Evolutionary conservation across 805 yeast genomes (phyloP), one percentile per base, ranked within the genome.

Genomic region (Kuraishia piskuri): DNA sequence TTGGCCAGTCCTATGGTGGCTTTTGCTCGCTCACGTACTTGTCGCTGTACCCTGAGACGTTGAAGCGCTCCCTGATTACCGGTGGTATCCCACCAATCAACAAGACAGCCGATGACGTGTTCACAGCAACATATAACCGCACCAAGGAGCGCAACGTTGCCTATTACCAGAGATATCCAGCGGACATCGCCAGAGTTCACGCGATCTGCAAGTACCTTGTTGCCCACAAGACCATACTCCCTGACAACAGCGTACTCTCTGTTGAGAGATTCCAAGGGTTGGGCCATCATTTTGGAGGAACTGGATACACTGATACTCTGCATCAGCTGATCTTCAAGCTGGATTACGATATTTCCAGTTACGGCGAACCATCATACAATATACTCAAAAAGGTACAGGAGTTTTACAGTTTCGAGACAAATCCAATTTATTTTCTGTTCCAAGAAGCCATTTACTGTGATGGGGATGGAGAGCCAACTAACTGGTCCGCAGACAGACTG

Each of bases 71-170:
- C 1, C 59, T 81, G 19, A 62, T 80, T 22, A 75, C 86, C 0
- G 86, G 84, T 1, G 86, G 86, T 5, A 69, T 81, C 14, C 85
- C 86, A 2, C 85, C 86, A 1, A 61, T 81, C 19, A 69, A 68
- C 5, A 61, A 58, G 31, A 58, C 68, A 1, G 72, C 79, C 4
- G 79, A 75, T 50, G 75, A 75, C 44, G 83, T 81, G 8, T 79
- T 80, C 57, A 52, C 54, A 10, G 77, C 76, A 2, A 77, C 84
- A 2, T 78, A 74, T 55, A 57, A 67, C 31, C 63, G 79, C 20
- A 76, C 82, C 1, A 66, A 54, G 20, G 79, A 78, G 51, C 63
- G 84, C 50, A 80, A 81, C 59, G 54, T 58, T 20, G 78, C 72
- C 48, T 80, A 70, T 60, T 82, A 76, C 61, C 54, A 59, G 2